Conservation (phyloP, 345 rosid species). For the Linum tenue region DNA sequence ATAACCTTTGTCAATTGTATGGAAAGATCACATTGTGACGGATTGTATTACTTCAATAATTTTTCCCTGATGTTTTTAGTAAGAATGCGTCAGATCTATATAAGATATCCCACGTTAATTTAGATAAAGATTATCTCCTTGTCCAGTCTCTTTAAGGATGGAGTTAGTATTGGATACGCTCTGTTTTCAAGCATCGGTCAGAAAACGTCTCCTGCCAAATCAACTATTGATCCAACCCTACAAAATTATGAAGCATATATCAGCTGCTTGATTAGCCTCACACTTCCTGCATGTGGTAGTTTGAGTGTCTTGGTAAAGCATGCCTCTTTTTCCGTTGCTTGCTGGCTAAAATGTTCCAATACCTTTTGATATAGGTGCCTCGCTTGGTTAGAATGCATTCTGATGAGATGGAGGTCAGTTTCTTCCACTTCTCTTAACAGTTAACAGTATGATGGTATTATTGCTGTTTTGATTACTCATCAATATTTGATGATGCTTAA, state of each 20-base stretch:
- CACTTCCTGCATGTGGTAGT: too few species aligned
- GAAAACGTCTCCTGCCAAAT: too few species aligned
- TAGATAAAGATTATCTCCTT: too few species aligned
- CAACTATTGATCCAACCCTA: too few species aligned
- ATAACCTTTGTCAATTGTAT: too few species aligned
- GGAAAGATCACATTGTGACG: too few species aligned
- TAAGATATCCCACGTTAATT: neutral
- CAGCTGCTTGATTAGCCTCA: too few species aligned
- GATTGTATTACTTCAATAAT: too few species aligned
- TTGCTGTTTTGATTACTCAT: neutral
- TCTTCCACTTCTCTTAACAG: slow-evolving; percentile 11
- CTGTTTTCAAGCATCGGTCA: too few species aligned
- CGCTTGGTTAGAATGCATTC: slow-evolving; percentile 97
- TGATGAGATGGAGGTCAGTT: slow-evolving; percentile 86
- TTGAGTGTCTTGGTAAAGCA: neutral
- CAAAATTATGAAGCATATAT: too few species aligned
- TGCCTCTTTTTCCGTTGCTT: neutral
- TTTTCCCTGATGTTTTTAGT: neutral
- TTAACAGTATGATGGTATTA: neutral
- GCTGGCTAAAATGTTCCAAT: slow-evolving; percentile 8
- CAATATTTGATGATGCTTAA: neutral
- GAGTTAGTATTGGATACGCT: too few species aligned
- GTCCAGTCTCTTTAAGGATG: too few species aligned
- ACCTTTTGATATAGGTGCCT: slow-evolving; percentile 54
- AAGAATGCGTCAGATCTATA: neutral